Evolutionary conservation across 139 green algal species (phyloP), one percentile per base, ranked within the genome.

Genomic region (Volvox reticuliferus): DNA sequence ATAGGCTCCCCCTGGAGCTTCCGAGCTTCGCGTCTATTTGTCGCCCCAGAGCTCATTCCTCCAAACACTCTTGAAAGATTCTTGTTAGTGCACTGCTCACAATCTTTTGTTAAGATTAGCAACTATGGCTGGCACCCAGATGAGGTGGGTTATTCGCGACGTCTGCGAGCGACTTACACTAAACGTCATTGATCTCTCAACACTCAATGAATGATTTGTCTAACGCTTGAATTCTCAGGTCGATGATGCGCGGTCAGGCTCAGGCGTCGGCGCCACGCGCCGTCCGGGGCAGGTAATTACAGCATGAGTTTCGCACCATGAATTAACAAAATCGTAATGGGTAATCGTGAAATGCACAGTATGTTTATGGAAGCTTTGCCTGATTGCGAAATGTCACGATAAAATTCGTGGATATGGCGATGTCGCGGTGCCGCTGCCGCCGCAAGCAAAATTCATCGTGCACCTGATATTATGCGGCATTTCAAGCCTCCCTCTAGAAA

Each of bases 51-150:
- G 71, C 26, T n/a, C n/a, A n/a, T n/a, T n/a, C n/a, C 5, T 30
- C 26, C 1, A n/a, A 79, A 79, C 67, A 75, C 67, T 75, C 14
- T 75, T 75, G 24, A 1, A 9, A 33, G 71, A n/a, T 1, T 77
- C 5, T 88, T 67, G 82, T 18, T 55, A 28, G 30, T 65, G 82
- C 35, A 26, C 33, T 67, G 32, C 13, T 79, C 33, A 78, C 33
- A 30, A 44, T 62, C 33, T 36, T 20, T 26, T 35, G 35, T 17
- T 21, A 26, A 55, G 32, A 67, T 9, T 36, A 50, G 68, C 73
- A 76, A 32, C 9, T 0, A 90, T 90, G 86, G 86, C 86, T 62
- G 86, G 86, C 71, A 90, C 86, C 73, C 86, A 90, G 86, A 90
- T 90, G 86, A 83, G 73, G 86, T 90, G 86, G 20, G 86, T 89